phyloP scores from a whole-genome alignment of 805 yeast species.

The Ogataea dorogensis region DNA sequence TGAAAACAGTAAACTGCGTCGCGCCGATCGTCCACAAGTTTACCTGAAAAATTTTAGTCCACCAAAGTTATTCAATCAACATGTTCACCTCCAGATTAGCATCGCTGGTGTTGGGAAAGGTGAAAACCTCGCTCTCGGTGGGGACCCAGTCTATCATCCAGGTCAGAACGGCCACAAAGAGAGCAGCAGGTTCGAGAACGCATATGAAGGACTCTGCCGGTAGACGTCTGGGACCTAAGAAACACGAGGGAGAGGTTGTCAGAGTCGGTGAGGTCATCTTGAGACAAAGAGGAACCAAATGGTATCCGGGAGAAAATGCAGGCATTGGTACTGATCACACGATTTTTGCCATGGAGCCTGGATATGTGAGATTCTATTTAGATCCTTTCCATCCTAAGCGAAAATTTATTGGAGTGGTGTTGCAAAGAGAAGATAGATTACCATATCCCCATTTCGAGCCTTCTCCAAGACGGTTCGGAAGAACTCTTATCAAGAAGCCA shows the following conservation, averaged over 20 bases:
- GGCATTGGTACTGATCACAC: conserved; percentile 94
- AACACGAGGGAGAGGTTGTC: conserved; percentile 73
- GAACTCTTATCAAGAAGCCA: conserved; percentile 49
- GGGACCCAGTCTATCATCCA: conserved; percentile 27
- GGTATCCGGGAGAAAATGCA: conserved; percentile 91
- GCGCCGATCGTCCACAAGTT: conserved; percentile 9
- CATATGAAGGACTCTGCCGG: conserved; percentile 94
- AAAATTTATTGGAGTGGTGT: conserved; percentile 84
- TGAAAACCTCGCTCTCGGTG: conserved; percentile 13
- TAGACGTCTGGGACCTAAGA: conserved; percentile 89
- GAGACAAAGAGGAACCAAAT: conserved; percentile 93
- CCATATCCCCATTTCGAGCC: conserved; percentile 95
- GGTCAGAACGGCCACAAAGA: conserved; percentile 89
- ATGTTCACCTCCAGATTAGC: conserved; percentile 10
- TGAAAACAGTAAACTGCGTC: no score
- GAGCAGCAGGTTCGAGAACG: conserved; percentile 93
- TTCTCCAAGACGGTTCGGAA: conserved; percentile 80
- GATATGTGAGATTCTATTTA: conserved; percentile 83
- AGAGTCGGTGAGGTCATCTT: conserved; percentile 81
- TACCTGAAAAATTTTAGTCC: conserved; percentile 13
- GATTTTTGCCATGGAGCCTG: conserved; percentile 86
- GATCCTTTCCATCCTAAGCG: conserved; percentile 97
- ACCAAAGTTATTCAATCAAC: not conserved
- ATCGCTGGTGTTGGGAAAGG: conserved; percentile 13
- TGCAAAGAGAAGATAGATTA: conserved; percentile 56